Evolutionary conservation across 2,329 filamentous ascomycete species (phyloP), one percentile per base, ranked within the genome.

Genomic region (Colletotrichum nymphaeae): DNA sequence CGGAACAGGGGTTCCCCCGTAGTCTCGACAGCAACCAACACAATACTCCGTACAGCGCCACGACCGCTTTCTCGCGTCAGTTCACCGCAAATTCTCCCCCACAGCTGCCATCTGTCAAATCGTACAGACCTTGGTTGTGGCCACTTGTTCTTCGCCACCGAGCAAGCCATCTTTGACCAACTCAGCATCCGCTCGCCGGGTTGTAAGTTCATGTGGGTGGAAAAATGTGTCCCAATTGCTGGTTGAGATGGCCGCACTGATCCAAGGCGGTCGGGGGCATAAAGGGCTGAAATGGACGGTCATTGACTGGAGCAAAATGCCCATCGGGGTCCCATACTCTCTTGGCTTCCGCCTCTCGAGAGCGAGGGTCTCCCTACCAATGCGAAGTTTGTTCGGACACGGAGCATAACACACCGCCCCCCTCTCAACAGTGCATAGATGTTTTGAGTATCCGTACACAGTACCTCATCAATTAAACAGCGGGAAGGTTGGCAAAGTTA

Each of bases 1-100:
- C 24, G 24, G 46, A 30, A 56, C 67, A 69, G 52, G 66, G 58
- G 19, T 28, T 16, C n/a, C 49, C 63, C 53, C 22, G 22, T 67
- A 22, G 53, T 55, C 53, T 55, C 30, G 42, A 32, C 63, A 67
- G 53, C 63, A 53, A 22, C 30, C 42, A 22, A 49, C 37, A 42
- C 37, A 42, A 14, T 16, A 42, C 37, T 42, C 37, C 37, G 37
- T 19, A 42, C 37, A 42, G 37, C 37, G 32, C 32, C 32, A 35
- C 32, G 32, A 35, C 11, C 32, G 37, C 37, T 42, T 42, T 19
- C 28, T 32, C 30, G 66, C 55, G 12, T 66, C 37, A 32, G 22
- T 37, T 28, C 60, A 35, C 55, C 19, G 32, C 60, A 22, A 5
- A 35, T 30, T 28, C 42, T 63, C 22, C 22, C 49, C 66, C 62